phyloP scores from a whole-genome alignment of 768 basidiomycete species.

The Lactifluus subvellereus region DNA sequence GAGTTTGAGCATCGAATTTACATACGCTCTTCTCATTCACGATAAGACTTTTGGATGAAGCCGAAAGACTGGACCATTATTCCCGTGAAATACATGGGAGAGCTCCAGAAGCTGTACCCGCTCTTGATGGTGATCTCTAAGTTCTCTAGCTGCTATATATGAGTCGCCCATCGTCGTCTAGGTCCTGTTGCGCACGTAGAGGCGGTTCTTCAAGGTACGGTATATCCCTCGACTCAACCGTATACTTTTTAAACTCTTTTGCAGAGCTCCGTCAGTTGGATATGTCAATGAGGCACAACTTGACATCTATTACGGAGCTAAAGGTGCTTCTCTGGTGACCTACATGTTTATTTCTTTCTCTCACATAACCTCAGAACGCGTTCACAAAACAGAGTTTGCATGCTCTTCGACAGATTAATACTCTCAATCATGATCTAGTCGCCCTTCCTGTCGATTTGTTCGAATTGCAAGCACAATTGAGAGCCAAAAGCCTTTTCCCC shows the following conservation, averaged over 20 bases:
- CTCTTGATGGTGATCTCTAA: not conserved
- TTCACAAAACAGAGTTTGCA: slow-evolving; percentile 62
- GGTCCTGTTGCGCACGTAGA: slow-evolving; percentile 47
- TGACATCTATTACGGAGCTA: slow-evolving; percentile 3
- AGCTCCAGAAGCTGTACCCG: not conserved
- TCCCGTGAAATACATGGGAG: slow-evolving; percentile 4
- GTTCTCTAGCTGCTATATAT: not conserved
- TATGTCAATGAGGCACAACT: slow-evolving; percentile 6
- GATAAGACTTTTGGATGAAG: slow-evolving; percentile 10
- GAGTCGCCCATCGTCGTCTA: slow-evolving; percentile 18
- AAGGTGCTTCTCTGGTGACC: slow-evolving; percentile 7
- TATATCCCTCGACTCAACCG: not conserved
- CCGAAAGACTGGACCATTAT: slow-evolving; percentile 1
- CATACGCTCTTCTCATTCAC: not conserved
- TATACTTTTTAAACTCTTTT: not conserved
- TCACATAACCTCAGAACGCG: slow-evolving; percentile 45
- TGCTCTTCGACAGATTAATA: slow-evolving; percentile 66
- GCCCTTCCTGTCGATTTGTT: slow-evolving; percentile 59
- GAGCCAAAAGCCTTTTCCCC: slow-evolving; percentile 73
- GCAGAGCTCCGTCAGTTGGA: slow-evolving; percentile 14
- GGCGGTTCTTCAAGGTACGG: slow-evolving; percentile 46
- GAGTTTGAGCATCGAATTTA: not conserved
- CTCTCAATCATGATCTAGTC: slow-evolving; percentile 75
- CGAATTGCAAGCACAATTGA: slow-evolving; percentile 61
- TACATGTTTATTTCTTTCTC: not conserved